Evolutionary conservation across 306 rosid species (phyloP), one percentile per base, ranked within the genome.

Genomic region (Albizia julibrissin): DNA sequence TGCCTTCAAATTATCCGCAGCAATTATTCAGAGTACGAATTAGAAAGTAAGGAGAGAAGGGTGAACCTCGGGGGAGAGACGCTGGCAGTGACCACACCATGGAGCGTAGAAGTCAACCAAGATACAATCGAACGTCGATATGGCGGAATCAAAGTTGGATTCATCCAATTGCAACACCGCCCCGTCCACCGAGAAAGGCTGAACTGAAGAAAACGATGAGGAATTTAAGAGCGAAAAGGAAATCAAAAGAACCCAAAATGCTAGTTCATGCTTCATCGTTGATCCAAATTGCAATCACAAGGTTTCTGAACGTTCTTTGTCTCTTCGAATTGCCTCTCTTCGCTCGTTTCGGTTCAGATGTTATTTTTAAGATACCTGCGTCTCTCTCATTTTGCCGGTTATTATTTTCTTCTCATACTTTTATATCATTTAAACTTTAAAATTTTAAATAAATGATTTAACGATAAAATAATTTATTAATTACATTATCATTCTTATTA

Each of bases 41-140:
- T n/a, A 26, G 33, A 69, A n/a, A 22, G 26, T 21, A 39, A 3
- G 73, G 64, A 21, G 19, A 61, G 44, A 79, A 49, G 46, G 15
- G 40, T 69, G 29, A 69, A 91, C 93, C 93, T 90, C 91, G 44
- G 92, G 96, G 77, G 92, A 84, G 76, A 91, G 96, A 75, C 91
- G 91, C 81, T 90, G 87, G 89, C 96, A 90, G 87, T 90, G 96
- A 69, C 90, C 90, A 64, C 96, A 91, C 96, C 93, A 91, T 0
- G 96, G 96, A 58, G 96, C 96, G 80, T 90, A 87, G 84, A 91
- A 90, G 19, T 91, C 96, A 26, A 91, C 91, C 82, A 91, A 71
- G 50, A 91, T 81, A 58, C 58, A 79, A 72, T 90, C 93, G 56
- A 91, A 86, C n/a, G 89, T 34, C 0, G 96, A 85, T 74, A 90